A percentile compares a stretch with the other conserved stretches of the same genome.
phyloP scores from a whole-genome alignment of 192 early-diverging fungal species.

The Allomyces macrogynus region DNA sequence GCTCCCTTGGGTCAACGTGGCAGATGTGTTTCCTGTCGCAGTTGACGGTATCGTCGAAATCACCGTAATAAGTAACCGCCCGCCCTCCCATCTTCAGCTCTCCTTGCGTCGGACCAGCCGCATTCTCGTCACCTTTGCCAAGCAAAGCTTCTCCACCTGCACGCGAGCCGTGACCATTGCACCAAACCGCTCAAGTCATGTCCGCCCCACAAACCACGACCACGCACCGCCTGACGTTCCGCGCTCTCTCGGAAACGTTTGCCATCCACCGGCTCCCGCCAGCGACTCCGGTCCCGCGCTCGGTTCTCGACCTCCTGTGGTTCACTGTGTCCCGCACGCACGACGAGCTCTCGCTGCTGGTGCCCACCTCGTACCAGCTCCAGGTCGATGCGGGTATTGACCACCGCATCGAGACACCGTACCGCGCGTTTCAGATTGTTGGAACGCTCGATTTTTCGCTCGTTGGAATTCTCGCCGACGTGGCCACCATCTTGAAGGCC shows the following conservation, averaged over 20 bases:
- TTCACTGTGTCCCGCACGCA: neutral
- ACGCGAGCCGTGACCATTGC: too few relatives aligned
- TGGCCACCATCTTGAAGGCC: conserved; percentile 14
- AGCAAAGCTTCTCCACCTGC: too few relatives aligned
- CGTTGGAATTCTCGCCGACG: conserved; percentile 18
- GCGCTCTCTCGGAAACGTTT: neutral
- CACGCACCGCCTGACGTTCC: too few relatives aligned
- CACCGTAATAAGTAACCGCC: too few relatives aligned
- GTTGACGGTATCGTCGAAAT: too few relatives aligned
- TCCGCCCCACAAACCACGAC: too few relatives aligned
- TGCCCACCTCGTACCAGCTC: neutral
- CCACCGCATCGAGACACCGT: neutral
- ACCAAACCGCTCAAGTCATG: too few relatives aligned
- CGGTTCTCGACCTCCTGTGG: neutral
- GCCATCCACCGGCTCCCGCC: neutral
- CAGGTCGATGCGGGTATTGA: neutral
- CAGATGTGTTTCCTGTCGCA: too few relatives aligned
- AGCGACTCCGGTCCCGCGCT: neutral
- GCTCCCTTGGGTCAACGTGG: too few relatives aligned
- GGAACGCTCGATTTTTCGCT: conserved; percentile 28
- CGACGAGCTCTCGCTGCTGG: conserved; percentile 1
- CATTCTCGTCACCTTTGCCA: too few relatives aligned
- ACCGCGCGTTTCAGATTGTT: conserved; percentile 9
- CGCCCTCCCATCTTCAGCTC: too few relatives aligned
- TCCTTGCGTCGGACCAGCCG: too few relatives aligned